These are phyloP conservation scores for Globisporangium nagaii DNA, from an alignment of 352 stramenopile species.

Conservation along the genomic window DNA sequence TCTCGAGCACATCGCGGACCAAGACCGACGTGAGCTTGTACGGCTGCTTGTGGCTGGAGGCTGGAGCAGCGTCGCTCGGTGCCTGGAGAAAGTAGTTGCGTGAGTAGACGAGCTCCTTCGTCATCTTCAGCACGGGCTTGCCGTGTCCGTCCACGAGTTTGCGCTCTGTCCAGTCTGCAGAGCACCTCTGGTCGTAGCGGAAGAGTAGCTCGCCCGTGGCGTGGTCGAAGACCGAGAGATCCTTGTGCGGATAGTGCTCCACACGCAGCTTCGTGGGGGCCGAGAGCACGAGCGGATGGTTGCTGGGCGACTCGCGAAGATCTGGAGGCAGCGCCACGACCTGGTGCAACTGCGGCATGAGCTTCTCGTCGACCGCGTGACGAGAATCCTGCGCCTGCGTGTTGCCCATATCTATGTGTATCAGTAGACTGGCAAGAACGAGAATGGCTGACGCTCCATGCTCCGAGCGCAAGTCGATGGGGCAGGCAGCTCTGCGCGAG, in stretches of 20 bases:
- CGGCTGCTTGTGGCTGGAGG: not conserved
- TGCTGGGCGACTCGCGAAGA: not conserved
- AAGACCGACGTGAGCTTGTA: not conserved
- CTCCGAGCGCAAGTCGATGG: too few species aligned
- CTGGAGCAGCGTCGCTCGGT: not conserved
- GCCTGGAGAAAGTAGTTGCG: not conserved
- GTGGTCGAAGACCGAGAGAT: not conserved
- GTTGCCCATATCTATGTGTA: too few species aligned
- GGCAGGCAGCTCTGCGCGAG: too few species aligned
- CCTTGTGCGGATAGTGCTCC: not conserved
- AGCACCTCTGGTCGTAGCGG: not conserved
- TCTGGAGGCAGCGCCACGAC: not conserved
- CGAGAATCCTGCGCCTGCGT: not conserved
- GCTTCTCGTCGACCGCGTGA: not conserved
- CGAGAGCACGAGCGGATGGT: not conserved
- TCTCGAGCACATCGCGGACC: not conserved
- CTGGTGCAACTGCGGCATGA: not conserved
- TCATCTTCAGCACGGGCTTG: not conserved
- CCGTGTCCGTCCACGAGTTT: not conserved
- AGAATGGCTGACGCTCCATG: too few species aligned
- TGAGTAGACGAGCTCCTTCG: not conserved
- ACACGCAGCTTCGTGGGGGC: not conserved
- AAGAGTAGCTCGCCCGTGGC: not conserved
- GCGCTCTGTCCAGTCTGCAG: not conserved
- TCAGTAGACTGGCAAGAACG: too few species aligned